Percentiles rank a stretch among this genome's conserved stretches.
These are phyloP conservation scores for Botrytis cinerea DNA, from an alignment of 2,329 filamentous ascomycete genomes.

Conservation along the genomic window DNA sequence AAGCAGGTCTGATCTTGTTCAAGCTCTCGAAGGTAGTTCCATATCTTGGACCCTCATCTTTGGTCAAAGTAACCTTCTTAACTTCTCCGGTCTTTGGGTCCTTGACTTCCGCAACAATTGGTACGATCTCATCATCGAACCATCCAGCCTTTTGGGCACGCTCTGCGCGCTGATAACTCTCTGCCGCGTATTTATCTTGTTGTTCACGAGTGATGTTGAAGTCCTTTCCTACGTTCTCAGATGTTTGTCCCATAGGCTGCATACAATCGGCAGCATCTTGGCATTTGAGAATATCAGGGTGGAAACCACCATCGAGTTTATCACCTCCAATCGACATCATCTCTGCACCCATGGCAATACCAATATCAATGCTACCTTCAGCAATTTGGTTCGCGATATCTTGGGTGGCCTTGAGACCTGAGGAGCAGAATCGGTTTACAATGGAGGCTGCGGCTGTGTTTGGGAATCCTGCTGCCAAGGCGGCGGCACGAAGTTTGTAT, in stretches of 20 bases:
- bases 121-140: constrained; percentile 93
- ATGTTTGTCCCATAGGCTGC: constrained; percentile 97
- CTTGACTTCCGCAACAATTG: constrained; percentile 80
- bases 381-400: constrained; percentile 90
- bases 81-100: constrained; percentile 78
- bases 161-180: constrained; percentile 87
- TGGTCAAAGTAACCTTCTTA: constrained; percentile 75
- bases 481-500: constrained; percentile 86
- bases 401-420: constrained; percentile 90
- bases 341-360: constrained; percentile 86
- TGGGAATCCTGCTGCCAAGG: constrained; percentile 89
- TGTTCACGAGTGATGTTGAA: constrained; percentile 78
- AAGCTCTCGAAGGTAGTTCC: constrained; percentile 85
- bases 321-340: constrained; percentile 79
- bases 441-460: constrained; percentile 81
- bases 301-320: constrained; percentile 70
- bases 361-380: constrained; percentile 78
- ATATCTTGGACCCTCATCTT: constrained; percentile 86
- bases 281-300: constrained; percentile 71
- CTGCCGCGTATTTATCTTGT: constrained; percentile 84
- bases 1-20: constrained; percentile 83
- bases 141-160: constrained; percentile 84
- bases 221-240: constrained; percentile 90
- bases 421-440: constrained; percentile 96
- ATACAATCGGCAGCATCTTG: constrained; percentile 84